These are phyloP conservation scores for Nakaseomyces bracarensis DNA, from an alignment of 1,139 yeast species.

Conservation along the genomic window DNA sequence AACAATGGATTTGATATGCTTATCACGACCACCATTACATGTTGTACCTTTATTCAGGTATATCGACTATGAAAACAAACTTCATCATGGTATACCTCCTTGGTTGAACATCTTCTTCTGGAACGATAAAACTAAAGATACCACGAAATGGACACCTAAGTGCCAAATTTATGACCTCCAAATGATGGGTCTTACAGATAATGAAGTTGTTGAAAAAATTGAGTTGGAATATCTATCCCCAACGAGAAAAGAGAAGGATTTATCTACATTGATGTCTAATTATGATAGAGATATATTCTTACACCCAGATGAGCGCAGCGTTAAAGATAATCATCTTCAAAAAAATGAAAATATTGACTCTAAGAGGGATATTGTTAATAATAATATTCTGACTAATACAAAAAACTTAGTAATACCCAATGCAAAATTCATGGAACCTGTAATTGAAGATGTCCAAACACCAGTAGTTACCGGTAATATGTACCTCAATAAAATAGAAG, in stretches of 20 bases:
- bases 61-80: conserved; percentile 43
- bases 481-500: conserved; percentile 5
- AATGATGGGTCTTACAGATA: conserved; percentile 97
- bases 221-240: conserved; percentile 19
- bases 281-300: conserved; percentile 51
- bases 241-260: conserved; percentile 26
- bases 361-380: neutral
- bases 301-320: conserved; percentile 7
- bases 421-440: conserved; percentile 21
- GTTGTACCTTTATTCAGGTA: conserved; percentile 83
- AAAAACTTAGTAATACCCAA: conserved; percentile 2
- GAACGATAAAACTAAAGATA: conserved; percentile 44
- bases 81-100: conserved; percentile 77
- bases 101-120: conserved; percentile 94
- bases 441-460: conserved; percentile 19
- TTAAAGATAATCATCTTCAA: neutral
- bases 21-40: conserved; percentile 87
- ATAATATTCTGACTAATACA: conserved; percentile 9
- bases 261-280: conserved; percentile 47
- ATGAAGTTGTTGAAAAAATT: conserved; percentile 43
- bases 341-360: neutral
- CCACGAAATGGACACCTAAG: conserved; percentile 72
- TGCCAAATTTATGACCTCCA: conserved; percentile 91
- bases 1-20: conserved; percentile 80
- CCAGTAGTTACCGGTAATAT: conserved; percentile 14